phyloP scores from a whole-genome alignment of 768 basidiomycete genomes.

The Rhodosporidiobolus sp. region DNA sequence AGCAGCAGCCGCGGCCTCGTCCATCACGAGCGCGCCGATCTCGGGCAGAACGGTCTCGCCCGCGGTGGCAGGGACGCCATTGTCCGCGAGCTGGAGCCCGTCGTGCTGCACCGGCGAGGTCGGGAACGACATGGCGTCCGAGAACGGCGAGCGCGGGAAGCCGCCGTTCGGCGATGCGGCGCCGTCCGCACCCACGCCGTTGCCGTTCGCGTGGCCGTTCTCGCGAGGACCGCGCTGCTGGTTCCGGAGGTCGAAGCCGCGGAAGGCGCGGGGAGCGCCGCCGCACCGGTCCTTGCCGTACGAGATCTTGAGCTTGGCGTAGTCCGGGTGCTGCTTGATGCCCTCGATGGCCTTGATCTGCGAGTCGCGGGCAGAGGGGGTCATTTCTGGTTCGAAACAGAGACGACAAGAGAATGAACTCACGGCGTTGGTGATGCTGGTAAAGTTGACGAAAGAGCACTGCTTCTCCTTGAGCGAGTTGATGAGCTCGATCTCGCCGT shows the following conservation, averaged over 20 bases:
- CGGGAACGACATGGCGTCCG: constrained; percentile 25
- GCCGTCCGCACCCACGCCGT: not conserved
- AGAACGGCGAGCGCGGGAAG: constrained; percentile 27
- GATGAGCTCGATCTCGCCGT: constrained; percentile 85
- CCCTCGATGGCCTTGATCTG: constrained; percentile 93
- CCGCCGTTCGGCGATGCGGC: not conserved
- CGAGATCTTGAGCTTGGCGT: constrained; percentile 79
- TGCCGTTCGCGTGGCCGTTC: not conserved
- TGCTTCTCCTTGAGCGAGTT: constrained; percentile 58
- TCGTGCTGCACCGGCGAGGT: constrained; percentile 15
- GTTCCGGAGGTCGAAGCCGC: constrained; percentile 34
- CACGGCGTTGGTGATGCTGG: constrained; percentile 79
- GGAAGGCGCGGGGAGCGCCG: constrained; percentile 35
- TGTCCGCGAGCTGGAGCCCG: constrained; percentile 3
- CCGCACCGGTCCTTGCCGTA: constrained; percentile 52
- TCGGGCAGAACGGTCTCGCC: constrained; percentile 16
- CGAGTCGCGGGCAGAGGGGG: not conserved
- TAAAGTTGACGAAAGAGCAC: constrained; percentile 94
- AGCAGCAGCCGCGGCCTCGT: constrained; percentile 30
- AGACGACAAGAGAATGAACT: not conserved
- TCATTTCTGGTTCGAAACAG: not conserved
- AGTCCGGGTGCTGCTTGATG: constrained; percentile 87
- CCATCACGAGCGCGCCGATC: constrained; percentile 36
- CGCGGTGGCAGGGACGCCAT: not conserved
- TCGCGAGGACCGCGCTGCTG: constrained; percentile 20